Evolutionary conservation across 2,329 filamentous ascomycete genomes (phyloP).

Genomic region (Grosmannia serpens): DNA sequence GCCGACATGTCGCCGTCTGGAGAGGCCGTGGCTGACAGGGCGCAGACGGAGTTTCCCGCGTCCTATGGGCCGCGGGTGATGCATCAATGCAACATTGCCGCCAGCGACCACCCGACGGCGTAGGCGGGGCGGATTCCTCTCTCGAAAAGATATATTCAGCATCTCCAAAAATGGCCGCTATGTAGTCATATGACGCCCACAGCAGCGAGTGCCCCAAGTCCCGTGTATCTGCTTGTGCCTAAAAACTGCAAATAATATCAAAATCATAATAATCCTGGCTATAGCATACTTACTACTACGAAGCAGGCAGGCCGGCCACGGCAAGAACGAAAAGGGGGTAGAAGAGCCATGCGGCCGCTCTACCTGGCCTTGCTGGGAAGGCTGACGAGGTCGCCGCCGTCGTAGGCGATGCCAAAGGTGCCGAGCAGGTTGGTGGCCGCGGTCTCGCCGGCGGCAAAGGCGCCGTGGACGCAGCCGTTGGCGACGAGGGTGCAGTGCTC

Average conservation of each 20-base stretch:
- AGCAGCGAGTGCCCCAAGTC: not conserved
- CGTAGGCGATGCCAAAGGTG: not conserved
- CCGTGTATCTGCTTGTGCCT: too few species aligned
- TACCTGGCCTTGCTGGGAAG: not conserved
- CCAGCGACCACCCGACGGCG: slow-evolving; percentile 13
- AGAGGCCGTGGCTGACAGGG: not conserved
- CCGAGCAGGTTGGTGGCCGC: slow-evolving; percentile 20
- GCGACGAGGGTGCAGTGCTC: slow-evolving; percentile 71
- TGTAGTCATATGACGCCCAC: too few species aligned
- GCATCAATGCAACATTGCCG: slow-evolving; percentile 24
- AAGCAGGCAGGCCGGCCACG: not conserved
- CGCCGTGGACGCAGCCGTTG: slow-evolving; percentile 21
- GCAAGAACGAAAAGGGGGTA: not conserved
- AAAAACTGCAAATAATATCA: not conserved
- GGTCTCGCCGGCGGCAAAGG: slow-evolving; percentile 11
- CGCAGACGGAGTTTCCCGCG: slow-evolving; percentile 22
- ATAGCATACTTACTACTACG: not conserved
- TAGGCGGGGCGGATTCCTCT: not conserved
- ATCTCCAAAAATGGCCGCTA: too few species aligned
- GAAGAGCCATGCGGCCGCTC: not conserved
- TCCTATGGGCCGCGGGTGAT: slow-evolving; percentile 25
- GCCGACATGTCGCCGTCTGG: not conserved
- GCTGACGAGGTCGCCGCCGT: not conserved
- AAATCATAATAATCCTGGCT: not conserved
- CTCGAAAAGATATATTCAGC: not conserved